phyloP scores from a whole-genome alignment of 2,329 filamentous ascomycete species.

The Colletotrichum tanaceti region DNA sequence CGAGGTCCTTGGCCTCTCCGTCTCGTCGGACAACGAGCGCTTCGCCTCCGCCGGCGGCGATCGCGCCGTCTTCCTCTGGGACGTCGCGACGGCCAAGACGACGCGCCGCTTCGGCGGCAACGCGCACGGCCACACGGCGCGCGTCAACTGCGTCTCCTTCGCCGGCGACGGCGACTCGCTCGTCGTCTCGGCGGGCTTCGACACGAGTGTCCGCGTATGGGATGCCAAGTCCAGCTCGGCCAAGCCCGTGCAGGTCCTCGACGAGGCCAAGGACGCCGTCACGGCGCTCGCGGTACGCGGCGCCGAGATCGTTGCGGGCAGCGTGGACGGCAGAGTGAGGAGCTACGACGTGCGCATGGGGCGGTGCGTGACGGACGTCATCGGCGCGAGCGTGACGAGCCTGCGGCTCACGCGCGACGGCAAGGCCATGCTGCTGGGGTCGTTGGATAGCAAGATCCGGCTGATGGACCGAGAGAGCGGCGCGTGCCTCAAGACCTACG shows the following conservation, averaged over 20 bases:
- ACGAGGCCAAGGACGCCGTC: constrained; percentile 79
- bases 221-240: constrained; percentile 66
- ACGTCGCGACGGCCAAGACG: constrained; percentile 84
- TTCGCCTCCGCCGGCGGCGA: constrained; percentile 93
- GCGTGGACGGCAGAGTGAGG: constrained; percentile 85
- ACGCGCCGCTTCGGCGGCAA: constrained; percentile 77
- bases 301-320: constrained; percentile 75
- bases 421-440: constrained; percentile 78
- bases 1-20: constrained; percentile 84
- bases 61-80: constrained; percentile 92
- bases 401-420: constrained; percentile 77
- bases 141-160: constrained; percentile 84
- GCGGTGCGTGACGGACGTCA: constrained; percentile 74
- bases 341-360: constrained; percentile 87
- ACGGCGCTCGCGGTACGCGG: constrained; percentile 61
- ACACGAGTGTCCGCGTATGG: constrained; percentile 82
- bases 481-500: constrained; percentile 78
- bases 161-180: constrained; percentile 80
- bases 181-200: constrained; percentile 78
- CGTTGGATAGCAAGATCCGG: constrained; percentile 79
- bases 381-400: constrained; percentile 80
- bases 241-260: constrained; percentile 78
- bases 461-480: constrained; percentile 85
- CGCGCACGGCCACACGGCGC: constrained; percentile 71
- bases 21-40: constrained; percentile 80